These are phyloP conservation scores for Pseudocercospora crystallina DNA, from an alignment of 2,329 filamentous ascomycete species.

Conservation along the genomic window DNA sequence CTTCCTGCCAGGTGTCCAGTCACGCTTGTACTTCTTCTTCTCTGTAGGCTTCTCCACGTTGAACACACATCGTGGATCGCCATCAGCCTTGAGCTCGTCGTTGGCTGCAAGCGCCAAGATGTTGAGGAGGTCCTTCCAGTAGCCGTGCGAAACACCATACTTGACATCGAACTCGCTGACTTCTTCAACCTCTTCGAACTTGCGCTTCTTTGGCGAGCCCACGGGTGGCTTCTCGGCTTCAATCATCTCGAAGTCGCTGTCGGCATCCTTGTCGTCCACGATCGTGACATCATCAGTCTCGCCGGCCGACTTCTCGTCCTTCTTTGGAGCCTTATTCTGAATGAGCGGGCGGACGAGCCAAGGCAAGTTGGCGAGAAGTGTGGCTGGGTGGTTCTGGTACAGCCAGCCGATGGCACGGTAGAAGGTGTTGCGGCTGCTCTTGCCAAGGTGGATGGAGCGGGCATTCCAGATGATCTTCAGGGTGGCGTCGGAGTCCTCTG, in stretches of 20 bases:
- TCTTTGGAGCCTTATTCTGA: constrained; percentile 51
- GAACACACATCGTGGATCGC: constrained; percentile 36
- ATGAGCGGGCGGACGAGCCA: constrained; percentile 60
- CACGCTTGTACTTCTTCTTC: constrained; percentile 22
- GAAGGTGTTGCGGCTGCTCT: constrained; percentile 49
- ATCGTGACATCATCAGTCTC: constrained; percentile 45
- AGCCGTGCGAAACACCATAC: constrained; percentile 55
- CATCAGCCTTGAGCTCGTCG: constrained; percentile 45
- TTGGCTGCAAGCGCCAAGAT: constrained; percentile 55
- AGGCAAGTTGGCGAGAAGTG: constrained; percentile 53
- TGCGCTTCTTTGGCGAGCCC: constrained; percentile 19
- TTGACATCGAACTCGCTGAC: constrained; percentile 30
- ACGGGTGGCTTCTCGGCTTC: constrained; percentile 13
- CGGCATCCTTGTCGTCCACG: constrained; percentile 33
- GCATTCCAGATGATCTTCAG: constrained; percentile 62
- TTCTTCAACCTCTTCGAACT: constrained; percentile 16
- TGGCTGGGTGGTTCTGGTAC: constrained; percentile 54
- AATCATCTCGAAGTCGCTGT: constrained; percentile 28
- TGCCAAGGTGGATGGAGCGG: constrained; percentile 62
- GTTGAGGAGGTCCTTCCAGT: constrained; percentile 64
- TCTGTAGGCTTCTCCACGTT: constrained; percentile 20
- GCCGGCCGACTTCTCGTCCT: constrained; percentile 35
- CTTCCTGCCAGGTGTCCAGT: constrained; percentile 30
- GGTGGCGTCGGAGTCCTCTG: constrained; percentile 48
- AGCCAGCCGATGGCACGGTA: constrained; percentile 54